Evolutionary conservation across 345 rosid genomes (phyloP), one percentile per base, ranked within the genome.

Genomic region (Theobroma cacao): DNA sequence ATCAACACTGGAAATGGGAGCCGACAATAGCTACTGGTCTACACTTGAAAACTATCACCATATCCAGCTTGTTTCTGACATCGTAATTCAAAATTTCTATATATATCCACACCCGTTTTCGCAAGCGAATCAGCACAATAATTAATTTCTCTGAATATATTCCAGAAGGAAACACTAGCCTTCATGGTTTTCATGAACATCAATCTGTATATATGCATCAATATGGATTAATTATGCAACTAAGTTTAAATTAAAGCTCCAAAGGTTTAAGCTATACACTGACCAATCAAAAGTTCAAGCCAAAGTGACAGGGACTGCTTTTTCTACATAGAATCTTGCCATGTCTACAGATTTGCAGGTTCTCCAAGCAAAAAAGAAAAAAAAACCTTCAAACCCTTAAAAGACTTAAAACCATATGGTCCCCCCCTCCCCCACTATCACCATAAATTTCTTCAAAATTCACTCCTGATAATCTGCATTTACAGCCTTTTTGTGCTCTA

Each of bases 361-460:
- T 70, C 41, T 69, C 26, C 59, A 31, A 48, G 1, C 1, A 26
- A 43, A 68, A 11, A 11, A 10, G 3, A 1, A 50, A 38, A 65
- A 5, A 41, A 22, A 5, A 41, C 45, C 20, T 33, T 26, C 15
- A 69, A 69, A 45, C 74, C 58, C 74, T 47, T 45, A 47, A 68
- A 70, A 70, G 74, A 70, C 59, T 30, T 69, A 47, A 69, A 40
- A 14, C 38, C 15, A 15, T 17, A 47, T 30, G 74, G 58, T 47
- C 74, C 74, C 74, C 74, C 40, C 56, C 20, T 7, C 53, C 34
- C 22, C 72, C 74, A 70, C 74, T 70, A 47, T 48, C 74, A 48
- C 74, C 41, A 45, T 69, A 45, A 28, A 69, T 47, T 69, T 69
- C 55, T 28, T 47, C 12, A 43, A 43, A 0, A 41, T 11, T 41